These are phyloP conservation scores for Wallemia mellicola DNA, from an alignment of 1,284 basidiomycete species.

Conservation along the genomic window DNA sequence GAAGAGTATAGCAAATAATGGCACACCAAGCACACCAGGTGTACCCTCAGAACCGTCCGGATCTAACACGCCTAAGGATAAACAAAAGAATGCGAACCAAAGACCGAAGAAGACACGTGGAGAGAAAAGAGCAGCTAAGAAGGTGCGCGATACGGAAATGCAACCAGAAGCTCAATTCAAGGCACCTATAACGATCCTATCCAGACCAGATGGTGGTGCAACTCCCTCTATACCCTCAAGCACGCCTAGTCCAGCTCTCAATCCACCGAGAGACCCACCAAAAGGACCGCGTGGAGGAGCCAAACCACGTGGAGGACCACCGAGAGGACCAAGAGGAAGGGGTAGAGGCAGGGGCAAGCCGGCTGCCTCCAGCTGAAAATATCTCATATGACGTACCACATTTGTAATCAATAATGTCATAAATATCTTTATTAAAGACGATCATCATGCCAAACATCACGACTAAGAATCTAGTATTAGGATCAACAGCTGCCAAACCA, in stretches of 20 bases:
- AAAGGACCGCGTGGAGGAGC: background rate
- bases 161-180: background rate
- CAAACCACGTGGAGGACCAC: background rate
- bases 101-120: background rate
- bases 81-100: too few relatives aligned
- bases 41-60: background rate
- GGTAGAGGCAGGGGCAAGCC: background rate
- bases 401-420: too few relatives aligned
- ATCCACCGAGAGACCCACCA: background rate
- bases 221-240: background rate
- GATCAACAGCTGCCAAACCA: background rate
- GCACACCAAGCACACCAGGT: background rate
- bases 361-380: too few relatives aligned
- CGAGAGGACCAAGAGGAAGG: background rate
- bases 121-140: background rate
- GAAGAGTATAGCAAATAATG: background rate
- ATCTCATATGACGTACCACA: too few relatives aligned
- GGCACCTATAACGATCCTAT: background rate
- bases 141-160: background rate
- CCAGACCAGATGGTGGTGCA: background rate
- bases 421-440: too few relatives aligned
- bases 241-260: background rate
- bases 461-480: background rate
- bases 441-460: background rate
- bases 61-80: background rate